Conservation (phyloP, 75 land plant genomes). For the Selaginella tamariscina region DNA sequence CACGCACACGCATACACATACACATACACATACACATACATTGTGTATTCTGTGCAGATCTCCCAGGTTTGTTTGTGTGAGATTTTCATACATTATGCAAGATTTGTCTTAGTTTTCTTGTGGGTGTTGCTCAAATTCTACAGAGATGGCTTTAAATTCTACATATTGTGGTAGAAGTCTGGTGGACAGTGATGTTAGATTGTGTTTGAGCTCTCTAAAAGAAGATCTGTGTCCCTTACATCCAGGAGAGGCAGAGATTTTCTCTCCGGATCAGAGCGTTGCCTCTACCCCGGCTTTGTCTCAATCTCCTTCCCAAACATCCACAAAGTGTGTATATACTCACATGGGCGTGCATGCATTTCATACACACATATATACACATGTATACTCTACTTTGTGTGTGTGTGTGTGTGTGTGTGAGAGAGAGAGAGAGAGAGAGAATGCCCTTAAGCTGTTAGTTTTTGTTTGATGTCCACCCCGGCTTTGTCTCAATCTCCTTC, state of each 20-base stretch:
- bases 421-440: too few species aligned
- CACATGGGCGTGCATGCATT: too few species aligned
- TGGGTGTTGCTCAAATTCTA: conserved; percentile 1
- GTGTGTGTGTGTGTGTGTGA: too few species aligned
- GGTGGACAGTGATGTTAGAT: neutral
- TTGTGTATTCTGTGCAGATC: too few species aligned
- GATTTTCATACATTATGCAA: neutral
- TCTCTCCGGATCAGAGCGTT: neutral
- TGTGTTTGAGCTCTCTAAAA: neutral
- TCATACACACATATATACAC: too few species aligned
- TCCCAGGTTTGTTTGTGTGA: neutral
- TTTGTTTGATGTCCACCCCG: neutral
- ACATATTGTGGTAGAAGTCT: neutral
- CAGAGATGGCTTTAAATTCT: neutral
- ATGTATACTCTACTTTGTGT: too few species aligned
- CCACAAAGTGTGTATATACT: neutral
- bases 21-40: too few species aligned
- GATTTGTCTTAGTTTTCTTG: neutral
- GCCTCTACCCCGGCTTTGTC: neutral
- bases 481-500: too few species aligned
- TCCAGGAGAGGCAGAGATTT: neutral
- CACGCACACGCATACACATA: too few species aligned
- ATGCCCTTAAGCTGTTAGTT: neutral
- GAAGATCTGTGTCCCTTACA: neutral
- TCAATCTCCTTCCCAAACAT: neutral